phyloP scores from a whole-genome alignment of 192 early-diverging fungal genomes.

The Mortierella claussenii region DNA sequence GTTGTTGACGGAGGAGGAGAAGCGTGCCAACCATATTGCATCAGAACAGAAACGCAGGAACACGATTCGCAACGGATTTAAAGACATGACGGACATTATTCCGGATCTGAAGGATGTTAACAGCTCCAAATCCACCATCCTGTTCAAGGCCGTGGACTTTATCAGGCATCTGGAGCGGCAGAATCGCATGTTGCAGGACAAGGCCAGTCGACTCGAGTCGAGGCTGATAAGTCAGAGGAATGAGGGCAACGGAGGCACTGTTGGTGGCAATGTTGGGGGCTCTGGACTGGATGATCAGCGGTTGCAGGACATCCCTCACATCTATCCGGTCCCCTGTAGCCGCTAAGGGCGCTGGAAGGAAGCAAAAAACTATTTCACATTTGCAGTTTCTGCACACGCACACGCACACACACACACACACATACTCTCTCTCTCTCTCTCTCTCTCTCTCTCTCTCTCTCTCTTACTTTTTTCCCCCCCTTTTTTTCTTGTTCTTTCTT shows the following conservation, averaged over 20 bases:
- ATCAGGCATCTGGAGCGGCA: conserved; percentile 69
- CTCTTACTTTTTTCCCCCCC: neutral
- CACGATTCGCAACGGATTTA: conserved; percentile 84
- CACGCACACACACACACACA: neutral
- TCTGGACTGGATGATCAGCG: conserved; percentile 36
- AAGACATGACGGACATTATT: conserved; percentile 87
- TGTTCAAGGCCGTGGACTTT: conserved; percentile 75
- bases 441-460: neutral
- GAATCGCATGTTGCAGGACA: conserved; percentile 60
- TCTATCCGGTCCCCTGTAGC: conserved; percentile 42
- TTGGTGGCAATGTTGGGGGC: neutral
- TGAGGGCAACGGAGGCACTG: conserved; percentile 9
- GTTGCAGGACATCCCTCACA: conserved; percentile 50
- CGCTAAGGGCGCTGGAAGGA: no score
- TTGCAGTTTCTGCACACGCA: no score
- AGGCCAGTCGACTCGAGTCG: conserved; percentile 48
- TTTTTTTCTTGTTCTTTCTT: neutral
- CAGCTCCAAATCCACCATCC: conserved; percentile 71
- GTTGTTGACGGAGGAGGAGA: conserved; percentile 80
- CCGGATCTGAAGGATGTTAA: conserved; percentile 79
- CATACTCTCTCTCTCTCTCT: neutral
- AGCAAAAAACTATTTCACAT: neutral
- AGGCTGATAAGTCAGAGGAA: conserved; percentile 27
- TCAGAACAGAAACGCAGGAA: conserved; percentile 82
- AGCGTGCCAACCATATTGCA: conserved; percentile 77